These are phyloP conservation scores for Saccharomycopsis malanga DNA, from an alignment of 805 yeast species.

Conservation along the genomic window DNA sequence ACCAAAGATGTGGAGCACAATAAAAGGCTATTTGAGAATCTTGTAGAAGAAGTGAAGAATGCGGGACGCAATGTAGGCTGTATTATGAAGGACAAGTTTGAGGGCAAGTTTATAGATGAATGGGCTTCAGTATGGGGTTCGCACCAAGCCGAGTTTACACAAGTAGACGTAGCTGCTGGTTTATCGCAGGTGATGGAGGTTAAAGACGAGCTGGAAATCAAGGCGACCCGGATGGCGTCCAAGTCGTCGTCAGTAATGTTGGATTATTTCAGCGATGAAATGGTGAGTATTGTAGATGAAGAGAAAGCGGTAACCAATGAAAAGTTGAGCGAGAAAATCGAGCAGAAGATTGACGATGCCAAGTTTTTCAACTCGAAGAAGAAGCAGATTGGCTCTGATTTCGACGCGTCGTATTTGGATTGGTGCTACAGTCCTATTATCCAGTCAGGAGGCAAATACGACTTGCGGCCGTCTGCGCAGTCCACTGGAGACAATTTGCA, in stretches of 20 bases:
- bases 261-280: slow-evolving; percentile 78
- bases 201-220: slow-evolving; percentile 76
- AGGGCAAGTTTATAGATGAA: slow-evolving; percentile 79
- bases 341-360: slow-evolving; percentile 73
- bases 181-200: slow-evolving; percentile 55
- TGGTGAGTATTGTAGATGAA: slow-evolving; percentile 82
- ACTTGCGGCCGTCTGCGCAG: slow-evolving; percentile 75
- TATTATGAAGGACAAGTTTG: slow-evolving; percentile 68
- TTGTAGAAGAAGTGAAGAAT: slow-evolving; percentile 38
- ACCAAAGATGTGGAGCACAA: slow-evolving; percentile 78
- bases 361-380: slow-evolving; percentile 54
- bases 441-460: slow-evolving; percentile 82
- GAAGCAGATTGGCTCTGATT: slow-evolving; percentile 53
- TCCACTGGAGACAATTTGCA: slow-evolving; percentile 61
- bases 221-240: slow-evolving; percentile 59
- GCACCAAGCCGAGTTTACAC: slow-evolving; percentile 32
- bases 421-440: slow-evolving; percentile 93
- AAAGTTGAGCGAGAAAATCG: slow-evolving; percentile 67
- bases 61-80: slow-evolving; percentile 52
- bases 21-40: slow-evolving; percentile 53
- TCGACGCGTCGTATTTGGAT: slow-evolving; percentile 71
- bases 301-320: slow-evolving; percentile 70
- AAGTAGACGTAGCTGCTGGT: slow-evolving; percentile 46
- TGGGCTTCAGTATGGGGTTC: slow-evolving; percentile 49
- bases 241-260: slow-evolving; percentile 72